Evolutionary conservation across 164 flowering plant species (phyloP).

Genomic region (Dillenia turbinata): DNA sequence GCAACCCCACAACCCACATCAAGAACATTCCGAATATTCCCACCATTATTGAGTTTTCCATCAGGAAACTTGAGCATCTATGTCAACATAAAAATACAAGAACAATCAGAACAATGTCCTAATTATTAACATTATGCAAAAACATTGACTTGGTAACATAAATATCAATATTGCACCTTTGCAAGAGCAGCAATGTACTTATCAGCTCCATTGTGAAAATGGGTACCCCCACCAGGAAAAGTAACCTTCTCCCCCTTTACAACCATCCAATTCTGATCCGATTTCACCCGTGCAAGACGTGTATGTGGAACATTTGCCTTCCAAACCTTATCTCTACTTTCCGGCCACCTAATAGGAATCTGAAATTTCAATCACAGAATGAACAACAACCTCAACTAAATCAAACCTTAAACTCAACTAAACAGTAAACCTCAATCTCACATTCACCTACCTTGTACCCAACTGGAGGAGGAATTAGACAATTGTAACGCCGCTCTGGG

Average conservation of each 20-base stretch:
- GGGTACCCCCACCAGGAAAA: slow-evolving; percentile 92
- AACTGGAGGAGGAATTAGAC: slow-evolving; percentile 79
- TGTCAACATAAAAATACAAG: slow-evolving; percentile 5
- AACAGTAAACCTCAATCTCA: background rate
- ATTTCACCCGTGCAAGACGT: slow-evolving; percentile 76
- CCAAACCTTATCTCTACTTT: slow-evolving; percentile 86
- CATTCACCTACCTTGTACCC: slow-evolving; percentile 70
- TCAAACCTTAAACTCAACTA: too few relatives aligned
- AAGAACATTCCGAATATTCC: slow-evolving; percentile 61
- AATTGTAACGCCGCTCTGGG: slow-evolving; percentile 64
- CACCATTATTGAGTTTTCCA: slow-evolving; percentile 68
- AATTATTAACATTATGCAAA: too few relatives aligned
- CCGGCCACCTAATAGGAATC: slow-evolving; percentile 84
- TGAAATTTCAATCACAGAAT: slow-evolving; percentile 37
- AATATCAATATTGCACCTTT: slow-evolving; percentile 26
- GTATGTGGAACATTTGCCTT: slow-evolving; percentile 84
- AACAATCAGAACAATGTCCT: background rate
- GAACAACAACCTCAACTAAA: slow-evolving; percentile 1
- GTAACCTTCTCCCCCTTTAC: slow-evolving; percentile 78
- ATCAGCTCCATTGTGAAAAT: slow-evolving; percentile 82
- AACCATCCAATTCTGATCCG: slow-evolving; percentile 90
- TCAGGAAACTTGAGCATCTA: slow-evolving; percentile 80
- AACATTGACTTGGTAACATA: too few relatives aligned
- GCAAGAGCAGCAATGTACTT: slow-evolving; percentile 66
- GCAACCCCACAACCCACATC: slow-evolving; percentile 90